phyloP scores from a whole-genome alignment of 352 stramenopile species.

The Pythium biforme region DNA sequence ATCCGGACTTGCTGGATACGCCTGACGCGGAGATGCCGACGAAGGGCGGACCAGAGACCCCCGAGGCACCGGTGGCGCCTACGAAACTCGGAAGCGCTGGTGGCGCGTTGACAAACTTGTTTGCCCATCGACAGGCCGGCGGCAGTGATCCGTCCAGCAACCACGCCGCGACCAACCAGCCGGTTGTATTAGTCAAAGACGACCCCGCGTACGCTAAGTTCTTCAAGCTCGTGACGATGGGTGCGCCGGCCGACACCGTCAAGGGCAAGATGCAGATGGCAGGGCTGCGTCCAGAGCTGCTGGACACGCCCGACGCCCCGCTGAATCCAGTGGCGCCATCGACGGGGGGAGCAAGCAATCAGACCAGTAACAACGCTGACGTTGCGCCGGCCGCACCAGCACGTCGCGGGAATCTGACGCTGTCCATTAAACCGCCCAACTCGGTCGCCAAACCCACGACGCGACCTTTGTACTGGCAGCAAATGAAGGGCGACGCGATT shows the following conservation, averaged over 20 bases:
- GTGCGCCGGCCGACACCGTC: conserved; percentile 49
- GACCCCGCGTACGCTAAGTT: conserved; percentile 68
- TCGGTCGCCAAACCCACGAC: conserved; percentile 49
- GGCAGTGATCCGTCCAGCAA: not conserved
- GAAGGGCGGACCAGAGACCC: conserved; percentile 12
- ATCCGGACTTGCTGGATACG: conserved; percentile 67
- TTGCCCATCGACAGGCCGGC: conserved; percentile 19
- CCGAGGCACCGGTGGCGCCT: conserved; percentile 14
- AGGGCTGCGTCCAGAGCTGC: conserved; percentile 47
- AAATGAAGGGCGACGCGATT: conserved; percentile 57
- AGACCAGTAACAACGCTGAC: conserved; percentile 7
- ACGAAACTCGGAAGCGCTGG: conserved; percentile 16
- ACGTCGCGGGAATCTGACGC: conserved; percentile 47
- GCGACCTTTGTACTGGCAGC: conserved; percentile 75
- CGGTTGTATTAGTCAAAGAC: conserved; percentile 52
- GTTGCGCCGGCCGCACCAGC: conserved; percentile 16
- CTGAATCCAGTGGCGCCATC: conserved; percentile 24
- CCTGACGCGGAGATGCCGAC: conserved; percentile 43
- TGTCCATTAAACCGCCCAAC: conserved; percentile 57
- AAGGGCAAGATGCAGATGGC: conserved; percentile 73
- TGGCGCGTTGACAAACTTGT: conserved; percentile 21
- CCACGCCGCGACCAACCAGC: conserved; percentile 7
- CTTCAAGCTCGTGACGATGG: conserved; percentile 72
- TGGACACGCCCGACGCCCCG: conserved; percentile 59
- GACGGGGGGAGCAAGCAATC: conserved; percentile 31